Percentiles rank a stretch among this genome's conserved stretches.
Evolutionary conservation across 2,329 filamentous ascomycete genomes (phyloP).

Genomic region (Paecilomyces sp.): DNA sequence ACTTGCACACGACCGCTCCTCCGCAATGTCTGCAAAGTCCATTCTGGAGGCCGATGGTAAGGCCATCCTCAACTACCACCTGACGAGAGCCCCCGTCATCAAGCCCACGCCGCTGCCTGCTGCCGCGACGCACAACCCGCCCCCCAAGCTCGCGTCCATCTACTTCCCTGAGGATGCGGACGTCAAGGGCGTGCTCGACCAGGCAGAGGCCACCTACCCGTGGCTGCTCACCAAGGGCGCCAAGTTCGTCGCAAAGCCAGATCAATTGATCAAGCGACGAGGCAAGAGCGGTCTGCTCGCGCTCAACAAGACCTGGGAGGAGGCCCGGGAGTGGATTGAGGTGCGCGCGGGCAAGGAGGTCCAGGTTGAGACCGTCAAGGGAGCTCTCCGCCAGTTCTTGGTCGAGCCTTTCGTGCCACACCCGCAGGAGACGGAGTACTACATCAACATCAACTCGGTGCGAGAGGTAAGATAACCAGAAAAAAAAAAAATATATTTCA

Average conservation of each 20-base stretch:
- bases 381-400: conserved; percentile 87
- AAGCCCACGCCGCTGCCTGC: conserved; percentile 90
- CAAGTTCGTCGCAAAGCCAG: conserved; percentile 98
- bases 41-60: conserved; percentile 99
- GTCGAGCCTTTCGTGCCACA: conserved; percentile 98
- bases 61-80: conserved; percentile 99
- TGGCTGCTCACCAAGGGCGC: conserved; percentile 78
- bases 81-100: conserved; percentile 93
- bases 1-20: conserved; percentile 5
- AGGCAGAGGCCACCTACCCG: conserved; percentile 93
- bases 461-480: conserved; percentile 70
- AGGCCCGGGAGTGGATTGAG: conserved; percentile 90
- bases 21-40: conserved; percentile 85
- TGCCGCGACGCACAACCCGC: conserved; percentile 81
- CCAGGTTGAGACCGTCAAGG: conserved; percentile 85
- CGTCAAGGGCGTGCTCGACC: conserved; percentile 77
- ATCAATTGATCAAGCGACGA: conserved; percentile 99
- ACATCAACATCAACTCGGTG: conserved; percentile 99
- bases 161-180: conserved; percentile 86
- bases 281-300: conserved; percentile 96
- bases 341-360: conserved; percentile 86
- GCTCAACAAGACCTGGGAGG: conserved; percentile 94
- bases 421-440: conserved; percentile 93
- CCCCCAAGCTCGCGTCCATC: conserved; percentile 82
- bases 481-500: not conserved